Evolutionary conservation across 768 basidiomycete species (phyloP).

Genomic region (Candolleomyces aberdarensis): DNA sequence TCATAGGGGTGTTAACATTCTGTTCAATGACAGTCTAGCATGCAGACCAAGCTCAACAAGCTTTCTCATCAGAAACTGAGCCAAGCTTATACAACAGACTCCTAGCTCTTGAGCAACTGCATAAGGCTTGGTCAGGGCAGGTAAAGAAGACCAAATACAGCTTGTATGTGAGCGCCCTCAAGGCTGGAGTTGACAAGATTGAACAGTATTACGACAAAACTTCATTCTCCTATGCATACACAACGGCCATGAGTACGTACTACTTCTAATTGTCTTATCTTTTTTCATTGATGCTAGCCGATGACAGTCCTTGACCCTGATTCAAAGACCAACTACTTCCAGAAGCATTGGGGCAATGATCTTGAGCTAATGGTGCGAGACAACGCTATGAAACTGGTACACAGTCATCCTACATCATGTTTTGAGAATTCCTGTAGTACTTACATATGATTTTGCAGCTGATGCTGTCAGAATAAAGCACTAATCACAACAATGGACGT

Average conservation of each 20-base stretch:
- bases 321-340: not conserved
- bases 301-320: not conserved
- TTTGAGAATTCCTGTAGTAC: no score
- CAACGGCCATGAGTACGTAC: constrained; percentile 23
- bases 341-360: not conserved
- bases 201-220: constrained; percentile 29
- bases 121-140: constrained; percentile 26
- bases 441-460: no score
- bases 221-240: constrained; percentile 23
- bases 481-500: no score
- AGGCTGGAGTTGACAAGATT: constrained; percentile 22
- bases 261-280: no score
- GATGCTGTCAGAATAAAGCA: no score
- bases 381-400: not conserved
- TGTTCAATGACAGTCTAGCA: constrained; percentile 10
- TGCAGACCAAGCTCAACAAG: constrained; percentile 28
- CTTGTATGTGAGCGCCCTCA: constrained; percentile 11
- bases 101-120: constrained; percentile 29
- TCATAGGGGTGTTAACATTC: not conserved
- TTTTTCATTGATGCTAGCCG: no score
- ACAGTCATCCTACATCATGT: no score
- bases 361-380: not conserved
- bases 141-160: constrained; percentile 13
- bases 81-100: constrained; percentile 25
- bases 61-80: constrained; percentile 15